Evolutionary conservation across 164 flowering plant species (phyloP), one percentile per base, ranked within the genome.

Genomic region (Platanus orientalis): DNA sequence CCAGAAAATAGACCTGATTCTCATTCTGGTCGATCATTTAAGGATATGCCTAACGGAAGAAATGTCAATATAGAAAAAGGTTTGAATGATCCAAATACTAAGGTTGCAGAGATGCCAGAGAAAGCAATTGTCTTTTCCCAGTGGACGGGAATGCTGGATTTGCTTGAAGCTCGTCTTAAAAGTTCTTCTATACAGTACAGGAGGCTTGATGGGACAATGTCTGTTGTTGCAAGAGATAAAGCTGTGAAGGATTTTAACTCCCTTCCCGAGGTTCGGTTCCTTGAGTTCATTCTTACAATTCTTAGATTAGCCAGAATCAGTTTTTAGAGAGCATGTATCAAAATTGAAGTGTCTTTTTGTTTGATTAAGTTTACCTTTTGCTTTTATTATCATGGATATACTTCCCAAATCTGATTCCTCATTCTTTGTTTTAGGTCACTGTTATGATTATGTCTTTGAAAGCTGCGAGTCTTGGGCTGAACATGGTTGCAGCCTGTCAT

Each of bases 391-490:
- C 29, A 0, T 9, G 6, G 24, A 11, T 48, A 42, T 58, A n/a
- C 23, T 69, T 50, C 26, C 69, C 9, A 53, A 26, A 52, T 66
- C 25, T 25, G 9, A 24, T 57, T 19, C 34, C 17, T 50, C 45
- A 20, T 49, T 44, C 32, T 59, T 54, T 60, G 29, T 54, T 65
- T 9, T 67, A 92, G 98, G 96, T 92, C 27, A 51, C 93, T 53
- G 98, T 92, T 44, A 88, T 92, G 85, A 90, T 92, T 28, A 92
- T 92, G 98, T 92, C 98, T 45, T 67, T 92, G 80, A 92, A 92
- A 76, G 98, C 98, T 63, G 98, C 98, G 20, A 92, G 98, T 75
- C 90, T 92, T 58, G 98, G 98, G 47, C 83, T 92, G 62, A 92
- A 92, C 76, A 83, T 92, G 98, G 93, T 92, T 57, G 96, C 90